phyloP scores from a whole-genome alignment of 768 basidiomycete species.

The Podaxis sp. region DNA sequence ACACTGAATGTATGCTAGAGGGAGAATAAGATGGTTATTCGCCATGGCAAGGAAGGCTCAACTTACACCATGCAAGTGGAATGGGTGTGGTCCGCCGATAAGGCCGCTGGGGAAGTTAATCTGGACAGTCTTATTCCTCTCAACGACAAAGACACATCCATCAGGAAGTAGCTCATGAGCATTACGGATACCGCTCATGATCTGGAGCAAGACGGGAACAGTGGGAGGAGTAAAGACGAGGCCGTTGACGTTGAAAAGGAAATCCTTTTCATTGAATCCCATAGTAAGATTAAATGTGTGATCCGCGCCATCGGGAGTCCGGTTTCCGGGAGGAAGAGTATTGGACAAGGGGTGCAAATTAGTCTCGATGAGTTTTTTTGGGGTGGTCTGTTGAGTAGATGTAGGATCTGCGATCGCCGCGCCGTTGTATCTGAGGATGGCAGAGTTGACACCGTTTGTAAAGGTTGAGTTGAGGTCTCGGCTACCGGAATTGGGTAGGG shows the following conservation, averaged over 20 bases:
- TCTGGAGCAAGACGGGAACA: constrained; percentile 49
- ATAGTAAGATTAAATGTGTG: constrained; percentile 23
- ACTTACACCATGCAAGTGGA: constrained; percentile 49
- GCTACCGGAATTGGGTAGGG: constrained; percentile 27
- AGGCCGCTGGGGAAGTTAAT: constrained; percentile 39
- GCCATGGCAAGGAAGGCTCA: neutral
- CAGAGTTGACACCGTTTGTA: constrained; percentile 39
- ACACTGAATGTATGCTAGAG: constrained; percentile 39
- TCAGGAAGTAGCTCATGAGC: constrained; percentile 41
- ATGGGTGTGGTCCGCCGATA: constrained; percentile 32
- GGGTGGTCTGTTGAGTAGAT: constrained; percentile 17
- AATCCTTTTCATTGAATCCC: constrained; percentile 16
- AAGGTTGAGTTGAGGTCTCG: constrained; percentile 24
- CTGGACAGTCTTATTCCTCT: constrained; percentile 48
- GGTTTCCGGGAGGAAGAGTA: constrained; percentile 24
- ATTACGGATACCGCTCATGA: constrained; percentile 41
- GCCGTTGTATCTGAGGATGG: constrained; percentile 47
- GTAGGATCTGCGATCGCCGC: constrained; percentile 44
- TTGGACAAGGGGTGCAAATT: constrained; percentile 22
- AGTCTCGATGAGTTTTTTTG: constrained; percentile 26
- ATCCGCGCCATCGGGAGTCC: constrained; percentile 22
- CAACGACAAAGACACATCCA: constrained; percentile 44
- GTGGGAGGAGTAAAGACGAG: constrained; percentile 27
- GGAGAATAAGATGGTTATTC: neutral
- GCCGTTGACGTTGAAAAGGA: constrained; percentile 17